These are phyloP conservation scores for Allantophomopsis cytisporea DNA, from an alignment of 2,329 filamentous ascomycete genomes.

Conservation along the genomic window DNA sequence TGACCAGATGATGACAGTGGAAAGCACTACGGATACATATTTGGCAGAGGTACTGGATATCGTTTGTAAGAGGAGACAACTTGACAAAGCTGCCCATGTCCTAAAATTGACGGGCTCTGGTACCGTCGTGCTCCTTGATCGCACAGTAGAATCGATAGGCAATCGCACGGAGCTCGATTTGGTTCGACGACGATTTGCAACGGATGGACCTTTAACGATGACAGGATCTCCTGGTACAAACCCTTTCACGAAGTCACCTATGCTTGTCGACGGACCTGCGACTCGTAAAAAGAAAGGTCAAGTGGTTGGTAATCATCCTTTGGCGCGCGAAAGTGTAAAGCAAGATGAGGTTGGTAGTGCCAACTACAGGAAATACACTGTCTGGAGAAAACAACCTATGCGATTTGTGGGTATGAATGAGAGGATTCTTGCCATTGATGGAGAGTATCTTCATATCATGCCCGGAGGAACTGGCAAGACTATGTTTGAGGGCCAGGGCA, in stretches of 20 bases:
- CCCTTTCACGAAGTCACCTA: slow-evolving; percentile 22
- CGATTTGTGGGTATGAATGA: slow-evolving; percentile 66
- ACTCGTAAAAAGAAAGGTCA: slow-evolving; percentile 38
- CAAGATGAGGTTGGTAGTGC: slow-evolving; percentile 41
- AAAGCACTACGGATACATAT: slow-evolving; percentile 73
- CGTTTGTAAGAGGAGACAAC: slow-evolving; percentile 61
- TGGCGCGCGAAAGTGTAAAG: slow-evolving; percentile 49
- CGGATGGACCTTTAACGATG: slow-evolving; percentile 57
- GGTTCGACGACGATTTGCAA: slow-evolving; percentile 60
- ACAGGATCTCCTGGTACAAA: slow-evolving; percentile 40
- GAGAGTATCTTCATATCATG: slow-evolving; percentile 79
- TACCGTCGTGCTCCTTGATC: slow-evolving; percentile 62
- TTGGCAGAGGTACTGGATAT: slow-evolving; percentile 70
- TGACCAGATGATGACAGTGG: slow-evolving; percentile 59
- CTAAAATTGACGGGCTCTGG: slow-evolving; percentile 65
- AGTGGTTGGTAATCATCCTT: slow-evolving; percentile 48
- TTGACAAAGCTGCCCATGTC: slow-evolving; percentile 70
- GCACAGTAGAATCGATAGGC: slow-evolving; percentile 67
- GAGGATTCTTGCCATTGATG: slow-evolving; percentile 65
- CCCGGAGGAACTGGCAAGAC: slow-evolving; percentile 55
- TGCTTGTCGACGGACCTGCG: slow-evolving; percentile 25
- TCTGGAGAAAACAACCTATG: slow-evolving; percentile 74
- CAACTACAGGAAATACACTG: slow-evolving; percentile 63
- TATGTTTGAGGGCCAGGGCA: slow-evolving; percentile 47
- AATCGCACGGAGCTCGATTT: slow-evolving; percentile 65